Percentiles rank a stretch among this genome's conserved stretches.
Evolutionary conservation across 1,139 yeast genomes (phyloP).

Genomic region (Taphrina flavorubra): DNA sequence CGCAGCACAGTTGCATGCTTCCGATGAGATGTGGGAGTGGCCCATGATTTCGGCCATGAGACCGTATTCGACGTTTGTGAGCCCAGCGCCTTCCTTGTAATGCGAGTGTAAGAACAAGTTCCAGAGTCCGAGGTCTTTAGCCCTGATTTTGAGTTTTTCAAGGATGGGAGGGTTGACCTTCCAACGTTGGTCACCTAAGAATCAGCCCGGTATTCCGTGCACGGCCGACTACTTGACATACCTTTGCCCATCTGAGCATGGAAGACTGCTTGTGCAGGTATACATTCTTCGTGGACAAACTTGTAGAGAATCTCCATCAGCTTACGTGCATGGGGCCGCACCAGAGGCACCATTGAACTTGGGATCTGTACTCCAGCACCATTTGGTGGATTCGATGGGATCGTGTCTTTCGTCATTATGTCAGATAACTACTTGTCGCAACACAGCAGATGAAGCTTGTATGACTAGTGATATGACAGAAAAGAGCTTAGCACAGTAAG

Average conservation of each 20-base stretch:
- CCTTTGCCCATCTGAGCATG: constrained; percentile 53
- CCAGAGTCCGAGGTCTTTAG: constrained; percentile 66
- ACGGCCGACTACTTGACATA: background rate
- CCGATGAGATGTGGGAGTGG: constrained; percentile 32
- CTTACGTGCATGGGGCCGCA: constrained; percentile 37
- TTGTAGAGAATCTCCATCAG: constrained; percentile 36
- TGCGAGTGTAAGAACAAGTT: constrained; percentile 66
- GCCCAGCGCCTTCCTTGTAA: constrained; percentile 68
- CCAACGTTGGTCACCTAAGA: constrained; percentile 58
- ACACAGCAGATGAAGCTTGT: background rate
- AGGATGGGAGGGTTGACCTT: constrained; percentile 58
- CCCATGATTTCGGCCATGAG: constrained; percentile 74
- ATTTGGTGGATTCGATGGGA: constrained; percentile 36
- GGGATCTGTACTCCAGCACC: constrained; percentile 40
- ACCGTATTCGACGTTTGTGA: constrained; percentile 69
- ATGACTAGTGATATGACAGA: no score
- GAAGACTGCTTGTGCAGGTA: constrained; percentile 63
- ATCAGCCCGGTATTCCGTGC: background rate
- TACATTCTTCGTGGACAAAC: constrained; percentile 59
- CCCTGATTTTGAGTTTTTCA: constrained; percentile 63
- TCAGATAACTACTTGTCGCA: background rate
- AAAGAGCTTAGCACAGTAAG: no score
- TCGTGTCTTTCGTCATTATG: constrained; percentile 37
- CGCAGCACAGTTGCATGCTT: constrained; percentile 66
- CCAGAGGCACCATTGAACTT: constrained; percentile 34